Percentiles rank a stretch among this genome's conserved stretches.
Evolutionary conservation across 805 yeast species (phyloP).

Genomic region (Vanderwaltozyma polyspora): DNA sequence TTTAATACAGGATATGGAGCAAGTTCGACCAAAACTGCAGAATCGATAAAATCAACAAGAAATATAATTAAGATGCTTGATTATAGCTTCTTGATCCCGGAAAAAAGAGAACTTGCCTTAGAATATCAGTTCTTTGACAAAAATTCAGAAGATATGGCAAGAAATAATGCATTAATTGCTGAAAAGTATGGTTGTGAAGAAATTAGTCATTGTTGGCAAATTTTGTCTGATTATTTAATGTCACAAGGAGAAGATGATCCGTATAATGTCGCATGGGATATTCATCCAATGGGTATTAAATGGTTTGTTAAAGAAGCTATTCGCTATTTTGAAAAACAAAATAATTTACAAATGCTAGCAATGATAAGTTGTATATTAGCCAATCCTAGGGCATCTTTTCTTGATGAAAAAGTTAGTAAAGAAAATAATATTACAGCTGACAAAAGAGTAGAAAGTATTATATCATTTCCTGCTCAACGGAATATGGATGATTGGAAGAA

Average conservation of each 20-base stretch:
- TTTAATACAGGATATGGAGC: conserved; percentile 18
- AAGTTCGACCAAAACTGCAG: conserved; percentile 18
- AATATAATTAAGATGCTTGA: conserved; percentile 57
- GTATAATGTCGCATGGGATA: conserved; percentile 58
- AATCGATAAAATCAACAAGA: conserved; percentile 25
- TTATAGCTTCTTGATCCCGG: conserved; percentile 61
- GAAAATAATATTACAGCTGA: neutral
- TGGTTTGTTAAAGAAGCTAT: conserved; percentile 57
- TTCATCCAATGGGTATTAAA: conserved; percentile 62
- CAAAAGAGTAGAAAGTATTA: conserved; percentile 12
- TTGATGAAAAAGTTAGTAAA: too few species aligned
- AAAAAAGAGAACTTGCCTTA: conserved; percentile 56
- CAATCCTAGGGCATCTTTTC: conserved; percentile 5
- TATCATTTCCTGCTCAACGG: conserved; percentile 11
- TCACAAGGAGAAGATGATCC: conserved; percentile 18
- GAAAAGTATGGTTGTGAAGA: conserved; percentile 46
- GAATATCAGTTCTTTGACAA: conserved; percentile 57
- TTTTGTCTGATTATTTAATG: conserved; percentile 33
- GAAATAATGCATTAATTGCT: conserved; percentile 64
- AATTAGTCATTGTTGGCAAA: conserved; percentile 66
- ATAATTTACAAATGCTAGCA: conserved; percentile 81
- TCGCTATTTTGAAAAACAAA: conserved; percentile 47
- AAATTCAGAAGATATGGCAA: conserved; percentile 52
- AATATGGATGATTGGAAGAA: conserved; percentile 3
- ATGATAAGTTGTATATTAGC: conserved; percentile 68